Evolutionary conservation across 176 grass and related monocot species (phyloP), one percentile per base, ranked within the genome.

Genomic region (Cocos nucifera): DNA sequence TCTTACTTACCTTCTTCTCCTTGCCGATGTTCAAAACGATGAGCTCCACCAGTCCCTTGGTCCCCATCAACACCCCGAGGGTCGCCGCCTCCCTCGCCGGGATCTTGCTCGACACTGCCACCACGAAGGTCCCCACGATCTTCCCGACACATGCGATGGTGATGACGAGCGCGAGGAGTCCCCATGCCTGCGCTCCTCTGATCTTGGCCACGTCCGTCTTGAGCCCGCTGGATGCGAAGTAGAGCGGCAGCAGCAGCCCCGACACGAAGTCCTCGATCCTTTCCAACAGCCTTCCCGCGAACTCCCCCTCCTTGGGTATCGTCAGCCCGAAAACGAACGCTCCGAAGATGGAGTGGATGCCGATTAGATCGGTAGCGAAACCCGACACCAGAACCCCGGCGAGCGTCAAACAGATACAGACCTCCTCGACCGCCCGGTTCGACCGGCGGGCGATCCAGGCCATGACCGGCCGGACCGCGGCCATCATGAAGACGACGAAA

Each of bases 291-390:
- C 2, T 20, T 3, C 19, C 7, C 2, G 62, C 35, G 20, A 64
- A 51, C 5, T 16, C 4, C 3, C 62, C 62, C 1, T 64, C 62
- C 44, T 64, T 64, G 2, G 62, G 62, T 44, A 64, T 18, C 19
- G 22, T 22, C 19, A 64, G 27, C n/a, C 62, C 62, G 4, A 64
- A 17, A 19, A 64, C 20, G 15, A 64, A 64, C 4, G 62, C 62
- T 12, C 62, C 62, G 44, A 64, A 64, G 39, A 64, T 17, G 62
- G 62, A n/a, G 15, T 64, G 62, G 32, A 64, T 64, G 8, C 62
- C 62, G 3, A 64, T 64, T 4, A 20, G 17, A 50, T 64, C 62
- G 6, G 62, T 64, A 20, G 22, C 10, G 19, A 64, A 64, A 6
- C 62, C 32, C 3, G 62, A n/a, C 6, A 17, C 62, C 6, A 64